A percentile compares a stretch with the other conserved stretches of the same genome.
phyloP scores from a whole-genome alignment of 768 basidiomycete genomes.

The Panellus pusillus region DNA sequence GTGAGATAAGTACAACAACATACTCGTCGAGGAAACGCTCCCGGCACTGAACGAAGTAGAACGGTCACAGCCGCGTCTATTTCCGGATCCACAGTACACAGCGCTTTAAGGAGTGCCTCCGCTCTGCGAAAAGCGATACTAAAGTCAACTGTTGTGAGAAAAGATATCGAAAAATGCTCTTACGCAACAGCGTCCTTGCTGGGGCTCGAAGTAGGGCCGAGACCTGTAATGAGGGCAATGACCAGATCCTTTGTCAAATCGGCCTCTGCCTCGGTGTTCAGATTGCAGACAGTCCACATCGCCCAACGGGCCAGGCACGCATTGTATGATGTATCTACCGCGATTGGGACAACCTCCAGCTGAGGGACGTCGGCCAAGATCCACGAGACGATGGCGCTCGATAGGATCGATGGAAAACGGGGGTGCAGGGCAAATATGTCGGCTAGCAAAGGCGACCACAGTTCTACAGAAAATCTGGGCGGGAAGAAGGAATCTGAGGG shows the following conservation, averaged over 20 bases:
- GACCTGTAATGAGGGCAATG: slow-evolving; percentile 44
- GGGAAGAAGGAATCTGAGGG: slow-evolving; percentile 47
- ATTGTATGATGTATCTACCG: slow-evolving; percentile 37
- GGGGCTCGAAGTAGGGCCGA: slow-evolving; percentile 39
- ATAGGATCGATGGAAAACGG: slow-evolving; percentile 51
- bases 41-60: slow-evolving; percentile 21
- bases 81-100: slow-evolving; percentile 38
- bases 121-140: slow-evolving; percentile 11
- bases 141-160: background rate
- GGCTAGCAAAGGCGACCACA: slow-evolving; percentile 68
- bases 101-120: slow-evolving; percentile 38
- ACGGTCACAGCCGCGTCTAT: slow-evolving; percentile 31
- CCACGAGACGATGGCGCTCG: slow-evolving; percentile 41
- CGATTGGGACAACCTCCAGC: slow-evolving; percentile 18
- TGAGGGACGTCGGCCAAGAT: slow-evolving; percentile 27
- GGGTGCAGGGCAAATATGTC: slow-evolving; percentile 59
- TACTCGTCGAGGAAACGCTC: slow-evolving; percentile 21
- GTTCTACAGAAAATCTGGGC: slow-evolving; percentile 46
- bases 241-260: slow-evolving; percentile 49
- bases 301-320: slow-evolving; percentile 71
- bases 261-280: slow-evolving; percentile 33
- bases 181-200: slow-evolving; percentile 35
- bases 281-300: slow-evolving; percentile 54
- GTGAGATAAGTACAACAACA: background rate
- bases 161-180: slow-evolving; percentile 11